These are phyloP conservation scores for Penicillium parvum DNA, from an alignment of 495 filamentous ascomycete genomes.

Conservation along the genomic window DNA sequence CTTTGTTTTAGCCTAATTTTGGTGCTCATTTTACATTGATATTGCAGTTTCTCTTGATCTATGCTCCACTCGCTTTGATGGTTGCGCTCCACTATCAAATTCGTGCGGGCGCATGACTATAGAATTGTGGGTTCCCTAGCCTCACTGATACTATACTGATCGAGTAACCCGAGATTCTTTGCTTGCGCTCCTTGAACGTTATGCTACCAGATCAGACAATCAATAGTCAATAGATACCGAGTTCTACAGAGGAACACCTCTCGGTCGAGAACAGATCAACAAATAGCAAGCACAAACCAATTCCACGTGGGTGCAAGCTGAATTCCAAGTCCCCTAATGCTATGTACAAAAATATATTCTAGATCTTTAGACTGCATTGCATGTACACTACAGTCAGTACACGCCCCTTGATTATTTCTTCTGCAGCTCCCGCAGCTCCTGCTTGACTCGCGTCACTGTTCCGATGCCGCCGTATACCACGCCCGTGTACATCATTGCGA, in stretches of 20 bases:
- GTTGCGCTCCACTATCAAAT: constrained; percentile 5
- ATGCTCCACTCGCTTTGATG: neutral
- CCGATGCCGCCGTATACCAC: constrained; percentile 83
- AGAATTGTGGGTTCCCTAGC: constrained; percentile 6
- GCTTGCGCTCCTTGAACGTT: too few relatives aligned
- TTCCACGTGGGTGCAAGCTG: too few relatives aligned
- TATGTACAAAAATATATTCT: constrained; percentile 24
- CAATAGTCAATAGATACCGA: too few relatives aligned
- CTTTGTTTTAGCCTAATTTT: too few relatives aligned
- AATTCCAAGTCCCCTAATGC: constrained; percentile 14
- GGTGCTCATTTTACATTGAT: too few relatives aligned
- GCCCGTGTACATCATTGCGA: constrained; percentile 81
- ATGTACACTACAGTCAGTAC: neutral
- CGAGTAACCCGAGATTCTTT: constrained; percentile 21
- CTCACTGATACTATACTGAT: constrained; percentile 9
- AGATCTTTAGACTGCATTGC: constrained; percentile 4
- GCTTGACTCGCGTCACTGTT: constrained; percentile 80
- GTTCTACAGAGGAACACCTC: too few relatives aligned
- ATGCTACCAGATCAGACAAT: too few relatives aligned
- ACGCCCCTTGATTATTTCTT: constrained; percentile 26
- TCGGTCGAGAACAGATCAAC: neutral
- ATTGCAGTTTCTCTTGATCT: too few relatives aligned
- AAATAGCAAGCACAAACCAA: too few relatives aligned
- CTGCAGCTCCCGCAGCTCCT: constrained; percentile 67
- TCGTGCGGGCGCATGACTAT: too few relatives aligned